Percentiles rank a stretch among this genome's conserved stretches.
phyloP scores from a whole-genome alignment of 2,329 filamentous ascomycete genomes.

The Claviceps africana region DNA sequence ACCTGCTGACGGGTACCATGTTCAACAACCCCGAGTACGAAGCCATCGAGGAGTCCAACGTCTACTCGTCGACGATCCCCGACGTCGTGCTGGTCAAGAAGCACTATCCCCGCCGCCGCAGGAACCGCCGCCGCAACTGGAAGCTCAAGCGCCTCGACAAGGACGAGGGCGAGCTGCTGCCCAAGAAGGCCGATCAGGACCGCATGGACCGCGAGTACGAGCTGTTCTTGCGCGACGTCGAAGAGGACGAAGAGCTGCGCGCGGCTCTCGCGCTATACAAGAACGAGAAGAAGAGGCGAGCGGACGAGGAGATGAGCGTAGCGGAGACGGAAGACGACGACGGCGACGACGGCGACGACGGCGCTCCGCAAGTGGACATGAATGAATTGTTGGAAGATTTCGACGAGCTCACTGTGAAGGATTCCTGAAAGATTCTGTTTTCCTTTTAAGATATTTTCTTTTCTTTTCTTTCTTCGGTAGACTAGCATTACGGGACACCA shows the following conservation, averaged over 20 bases:
- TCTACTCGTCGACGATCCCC: slow-evolving; percentile 66
- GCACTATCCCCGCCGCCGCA: slow-evolving; percentile 75
- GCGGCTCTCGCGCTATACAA: slow-evolving; percentile 80
- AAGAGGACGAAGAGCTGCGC: slow-evolving; percentile 83
- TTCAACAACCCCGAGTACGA: slow-evolving; percentile 86
- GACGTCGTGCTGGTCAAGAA: slow-evolving; percentile 97
- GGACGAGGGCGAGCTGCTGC: slow-evolving; percentile 77
- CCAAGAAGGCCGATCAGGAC: slow-evolving; percentile 77
- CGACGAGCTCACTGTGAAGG: slow-evolving; percentile 55
- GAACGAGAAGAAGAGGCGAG: slow-evolving; percentile 36
- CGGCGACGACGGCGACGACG: slow-evolving; percentile 45
- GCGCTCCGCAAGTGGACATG: slow-evolving; percentile 58
- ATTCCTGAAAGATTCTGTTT: slow-evolving; percentile 11
- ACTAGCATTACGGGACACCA: neutral
- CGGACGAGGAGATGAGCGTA: slow-evolving; percentile 52
- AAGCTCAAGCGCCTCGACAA: slow-evolving; percentile 84
- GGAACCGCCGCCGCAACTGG: slow-evolving; percentile 74
- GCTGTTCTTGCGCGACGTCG: slow-evolving; percentile 90
- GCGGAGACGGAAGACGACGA: slow-evolving; percentile 48
- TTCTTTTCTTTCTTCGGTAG: too few relatives aligned
- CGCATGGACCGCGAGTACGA: slow-evolving; percentile 89
- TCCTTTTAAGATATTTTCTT: too few relatives aligned
- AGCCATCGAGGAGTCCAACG: slow-evolving; percentile 62
- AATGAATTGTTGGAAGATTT: slow-evolving; percentile 82
- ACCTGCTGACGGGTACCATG: slow-evolving; percentile 75